Percentiles rank a stretch among this genome's conserved stretches.
Evolutionary conservation across 345 rosid genomes (phyloP).

Genomic region (Citrus sinensis): DVS_A1.0 CM039167.1:9617501-9618000

Average conservation of each 20-base stretch:
- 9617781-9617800: neutral
- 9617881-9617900: conserved; percentile 48
- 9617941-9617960: neutral
- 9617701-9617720: neutral
- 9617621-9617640: neutral
- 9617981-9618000: conserved; percentile 4
- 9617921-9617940: conserved; percentile 21
- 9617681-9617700: neutral
- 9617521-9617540: neutral
- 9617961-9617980: neutral
- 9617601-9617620: neutral
- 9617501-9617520: neutral
- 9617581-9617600: neutral
- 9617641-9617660: neutral
- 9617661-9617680: neutral
- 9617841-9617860: conserved; percentile 42
- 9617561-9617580: neutral
- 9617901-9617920: conserved; percentile 21
- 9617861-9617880: conserved; percentile 28
- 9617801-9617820: neutral
- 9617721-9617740: neutral
- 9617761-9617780: neutral
- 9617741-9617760: neutral
- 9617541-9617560: neutral
- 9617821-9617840: conserved; percentile 18